Percentiles rank a stretch among this genome's conserved stretches.
Conservation (phyloP, 495 filamentous ascomycete species). For the Daldinia vernicosa region DNA sequence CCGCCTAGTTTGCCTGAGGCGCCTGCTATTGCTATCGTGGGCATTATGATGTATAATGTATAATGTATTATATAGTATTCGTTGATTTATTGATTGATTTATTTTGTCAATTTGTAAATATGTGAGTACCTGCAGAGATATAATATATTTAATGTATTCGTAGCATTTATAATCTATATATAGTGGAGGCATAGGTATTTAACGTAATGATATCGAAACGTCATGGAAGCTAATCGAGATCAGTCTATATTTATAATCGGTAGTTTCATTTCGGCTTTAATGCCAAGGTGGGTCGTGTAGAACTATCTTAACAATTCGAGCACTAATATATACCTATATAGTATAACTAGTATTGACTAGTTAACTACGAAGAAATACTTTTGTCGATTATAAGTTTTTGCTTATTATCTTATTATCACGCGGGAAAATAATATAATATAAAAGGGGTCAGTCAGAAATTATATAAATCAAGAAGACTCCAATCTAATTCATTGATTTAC, state of each 20-base stretch:
- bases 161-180: background rate
- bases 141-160: background rate
- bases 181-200: background rate
- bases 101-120: background rate
- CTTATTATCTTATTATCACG: no score
- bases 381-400: background rate
- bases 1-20: slow-evolving; percentile 57
- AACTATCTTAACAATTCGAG: background rate
- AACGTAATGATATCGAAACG: slow-evolving; percentile 17
- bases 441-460: background rate
- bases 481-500: background rate
- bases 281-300: background rate
- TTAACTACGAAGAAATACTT: background rate
- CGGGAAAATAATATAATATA: background rate
- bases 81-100: background rate
- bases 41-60: slow-evolving; percentile 21
- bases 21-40: slow-evolving; percentile 52
- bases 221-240: slow-evolving; percentile 22
- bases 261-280: slow-evolving; percentile 1
- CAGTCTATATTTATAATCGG: slow-evolving; percentile 13
- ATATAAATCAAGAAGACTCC: background rate
- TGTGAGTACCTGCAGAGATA: background rate
- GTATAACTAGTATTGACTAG: background rate
- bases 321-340: no score
- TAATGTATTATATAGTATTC: no score